A percentile compares a stretch with the other conserved stretches of the same genome.
These are phyloP conservation scores for Camelina hispida DNA, from an alignment of 345 rosid genomes.

Conservation along the genomic window DNA sequence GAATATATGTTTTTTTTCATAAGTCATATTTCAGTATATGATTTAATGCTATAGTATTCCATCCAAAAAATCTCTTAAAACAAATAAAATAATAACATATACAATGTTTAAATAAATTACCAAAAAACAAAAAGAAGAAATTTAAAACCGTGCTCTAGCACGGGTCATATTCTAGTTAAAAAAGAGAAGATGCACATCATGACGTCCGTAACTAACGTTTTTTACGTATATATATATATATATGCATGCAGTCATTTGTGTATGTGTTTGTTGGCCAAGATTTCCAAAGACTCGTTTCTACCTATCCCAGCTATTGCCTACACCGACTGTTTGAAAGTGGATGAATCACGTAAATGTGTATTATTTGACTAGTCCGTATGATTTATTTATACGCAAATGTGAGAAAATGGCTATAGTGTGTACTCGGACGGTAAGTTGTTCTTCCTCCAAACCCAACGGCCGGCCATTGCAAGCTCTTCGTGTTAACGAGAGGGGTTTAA, in stretches of 20 bases:
- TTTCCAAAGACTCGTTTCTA: neutral
- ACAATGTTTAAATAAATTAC: too few species aligned
- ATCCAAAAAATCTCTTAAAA: too few species aligned
- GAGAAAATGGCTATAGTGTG: slow-evolving; percentile 26
- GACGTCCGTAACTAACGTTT: neutral
- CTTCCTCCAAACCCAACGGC: slow-evolving; percentile 35
- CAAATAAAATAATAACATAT: too few species aligned
- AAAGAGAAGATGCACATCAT: neutral
- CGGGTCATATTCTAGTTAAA: too few species aligned
- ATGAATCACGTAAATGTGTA: slow-evolving; percentile 17
- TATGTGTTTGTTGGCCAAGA: slow-evolving; percentile 10
- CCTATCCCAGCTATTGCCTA: slow-evolving; percentile 21
- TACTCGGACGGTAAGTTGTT: slow-evolving; percentile 36
- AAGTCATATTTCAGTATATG: too few species aligned
- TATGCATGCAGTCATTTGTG: neutral
- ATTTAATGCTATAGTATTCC: too few species aligned
- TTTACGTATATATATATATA: neutral
- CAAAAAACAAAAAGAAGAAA: too few species aligned
- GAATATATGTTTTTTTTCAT: too few species aligned
- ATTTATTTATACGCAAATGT: slow-evolving; percentile 12
- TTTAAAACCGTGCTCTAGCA: too few species aligned
- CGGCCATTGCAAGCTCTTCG: slow-evolving; percentile 42
- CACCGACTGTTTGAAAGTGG: neutral
- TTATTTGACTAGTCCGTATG: neutral
- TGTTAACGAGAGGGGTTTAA: slow-evolving; percentile 21